phyloP scores from a whole-genome alignment of 148 eudicot genomes.

The Silene latifolia region DNA sequence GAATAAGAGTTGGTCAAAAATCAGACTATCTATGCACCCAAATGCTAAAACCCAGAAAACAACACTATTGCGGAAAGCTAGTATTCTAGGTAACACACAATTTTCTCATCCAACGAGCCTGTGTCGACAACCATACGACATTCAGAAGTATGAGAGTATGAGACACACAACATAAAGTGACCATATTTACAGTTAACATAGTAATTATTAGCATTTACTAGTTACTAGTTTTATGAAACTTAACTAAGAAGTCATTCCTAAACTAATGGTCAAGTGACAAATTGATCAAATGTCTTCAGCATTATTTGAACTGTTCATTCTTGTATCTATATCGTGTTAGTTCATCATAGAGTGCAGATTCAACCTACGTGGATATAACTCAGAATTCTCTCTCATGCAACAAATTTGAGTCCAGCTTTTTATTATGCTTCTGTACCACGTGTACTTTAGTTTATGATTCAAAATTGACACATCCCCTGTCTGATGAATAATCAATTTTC shows the following conservation, averaged over 20 bases:
- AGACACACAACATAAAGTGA: too few relatives aligned
- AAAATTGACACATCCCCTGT: background rate
- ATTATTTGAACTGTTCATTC: background rate
- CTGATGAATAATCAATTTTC: too few relatives aligned
- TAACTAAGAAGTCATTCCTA: background rate
- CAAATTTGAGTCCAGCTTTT: background rate
- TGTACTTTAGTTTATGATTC: too few relatives aligned
- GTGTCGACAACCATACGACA: background rate
- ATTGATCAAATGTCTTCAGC: background rate
- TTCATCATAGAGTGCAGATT: background rate
- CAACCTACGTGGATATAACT: background rate
- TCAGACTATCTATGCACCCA: background rate
- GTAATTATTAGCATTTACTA: background rate
- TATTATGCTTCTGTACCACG: background rate
- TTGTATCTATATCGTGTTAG: background rate
- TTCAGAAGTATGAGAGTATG: too few relatives aligned
- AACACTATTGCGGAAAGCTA: too few relatives aligned
- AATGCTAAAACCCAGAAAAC: too few relatives aligned
- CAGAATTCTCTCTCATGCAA: background rate
- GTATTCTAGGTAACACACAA: background rate
- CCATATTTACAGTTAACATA: too few relatives aligned
- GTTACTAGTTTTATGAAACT: background rate
- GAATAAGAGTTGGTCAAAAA: background rate
- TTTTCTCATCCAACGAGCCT: background rate
- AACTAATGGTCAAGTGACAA: background rate